These are phyloP conservation scores for Ophiocordyceps robertsii DNA, from an alignment of 2,329 filamentous ascomycete species.

Conservation along the genomic window DNA sequence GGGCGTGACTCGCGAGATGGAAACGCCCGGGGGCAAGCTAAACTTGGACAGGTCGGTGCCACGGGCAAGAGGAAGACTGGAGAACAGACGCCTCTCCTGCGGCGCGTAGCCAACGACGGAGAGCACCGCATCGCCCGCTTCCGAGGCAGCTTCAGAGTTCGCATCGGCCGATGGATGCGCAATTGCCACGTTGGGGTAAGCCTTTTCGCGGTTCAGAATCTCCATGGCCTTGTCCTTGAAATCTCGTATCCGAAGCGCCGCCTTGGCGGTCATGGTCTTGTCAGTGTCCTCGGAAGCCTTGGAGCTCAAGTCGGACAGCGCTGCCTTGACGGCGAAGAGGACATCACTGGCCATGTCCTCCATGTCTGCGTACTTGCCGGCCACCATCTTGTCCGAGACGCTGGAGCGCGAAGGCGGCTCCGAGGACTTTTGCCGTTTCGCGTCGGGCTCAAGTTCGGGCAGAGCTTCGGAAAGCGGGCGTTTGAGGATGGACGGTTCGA, in stretches of 20 bases:
- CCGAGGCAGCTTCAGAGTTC: conserved; percentile 21
- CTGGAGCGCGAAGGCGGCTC: conserved; percentile 24
- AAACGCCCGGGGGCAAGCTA: conserved; percentile 61
- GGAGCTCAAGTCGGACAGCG: conserved; percentile 31
- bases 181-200: conserved; percentile 28
- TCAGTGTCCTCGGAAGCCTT: conserved; percentile 15
- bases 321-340: conserved; percentile 31
- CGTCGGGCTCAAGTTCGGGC: conserved; percentile 35
- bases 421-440: conserved; percentile 47
- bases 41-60: conserved; percentile 22
- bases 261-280: conserved; percentile 17
- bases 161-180: conserved; percentile 24
- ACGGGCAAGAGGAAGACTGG: conserved; percentile 48
- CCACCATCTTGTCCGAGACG: conserved; percentile 40
- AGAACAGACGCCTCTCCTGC: conserved; percentile 68
- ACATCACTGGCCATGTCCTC: conserved; percentile 52
- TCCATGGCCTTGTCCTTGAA: conserved; percentile 52
- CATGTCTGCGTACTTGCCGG: conserved; percentile 42
- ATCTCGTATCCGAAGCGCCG: conserved; percentile 30
- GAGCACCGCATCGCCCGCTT: conserved; percentile 45
- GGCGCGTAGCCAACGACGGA: conserved; percentile 67
- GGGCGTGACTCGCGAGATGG: conserved; percentile 23
- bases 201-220: conserved; percentile 47
- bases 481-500: conserved; percentile 39
- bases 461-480: conserved; percentile 32